A percentile compares a stretch with the other conserved stretches of the same genome.
phyloP scores from a whole-genome alignment of 371 early-diverging fungal genomes.

The Saksenaea vasiformis region DNA sequence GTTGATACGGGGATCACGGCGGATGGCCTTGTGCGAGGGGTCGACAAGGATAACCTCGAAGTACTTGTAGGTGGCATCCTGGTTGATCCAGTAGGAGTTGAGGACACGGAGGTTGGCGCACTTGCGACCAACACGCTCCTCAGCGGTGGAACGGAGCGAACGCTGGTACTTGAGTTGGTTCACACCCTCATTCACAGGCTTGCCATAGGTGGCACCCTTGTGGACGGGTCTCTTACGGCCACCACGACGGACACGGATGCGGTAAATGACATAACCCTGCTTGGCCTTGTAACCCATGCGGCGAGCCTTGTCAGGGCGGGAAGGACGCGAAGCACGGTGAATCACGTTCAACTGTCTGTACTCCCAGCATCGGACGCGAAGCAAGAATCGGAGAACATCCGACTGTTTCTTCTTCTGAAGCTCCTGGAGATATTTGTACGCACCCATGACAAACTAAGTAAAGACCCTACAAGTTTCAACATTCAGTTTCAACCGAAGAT shows the following conservation, averaged over 20 bases:
- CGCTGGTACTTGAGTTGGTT: slow-evolving; percentile 97
- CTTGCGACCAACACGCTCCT: slow-evolving; percentile 96
- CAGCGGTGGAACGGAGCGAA: slow-evolving; percentile 91
- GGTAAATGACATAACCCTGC: slow-evolving; percentile 98
- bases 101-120: slow-evolving; percentile 96
- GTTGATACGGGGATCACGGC: slow-evolving; percentile 98
- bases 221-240: slow-evolving; percentile 93
- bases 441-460: not conserved
- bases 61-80: slow-evolving; percentile 98
- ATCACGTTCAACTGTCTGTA: slow-evolving; percentile 97
- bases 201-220: slow-evolving; percentile 99
- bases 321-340: slow-evolving; percentile 98
- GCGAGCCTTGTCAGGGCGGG: slow-evolving; percentile 99
- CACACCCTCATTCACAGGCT: slow-evolving; percentile 98
- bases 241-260: slow-evolving; percentile 98
- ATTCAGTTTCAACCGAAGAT: not conserved
- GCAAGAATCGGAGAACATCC: slow-evolving; percentile 98
- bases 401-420: slow-evolving; percentile 99
- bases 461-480: not conserved
- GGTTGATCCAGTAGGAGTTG: slow-evolving; percentile 99
- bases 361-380: slow-evolving; percentile 98
- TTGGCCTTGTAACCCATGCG: slow-evolving; percentile 99
- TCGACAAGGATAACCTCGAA: slow-evolving; percentile 99
- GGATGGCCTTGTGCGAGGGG: slow-evolving; percentile 95
- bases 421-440: slow-evolving; percentile 97